phyloP scores from a whole-genome alignment of 345 rosid genomes.

The Populus deltoides region DNA sequence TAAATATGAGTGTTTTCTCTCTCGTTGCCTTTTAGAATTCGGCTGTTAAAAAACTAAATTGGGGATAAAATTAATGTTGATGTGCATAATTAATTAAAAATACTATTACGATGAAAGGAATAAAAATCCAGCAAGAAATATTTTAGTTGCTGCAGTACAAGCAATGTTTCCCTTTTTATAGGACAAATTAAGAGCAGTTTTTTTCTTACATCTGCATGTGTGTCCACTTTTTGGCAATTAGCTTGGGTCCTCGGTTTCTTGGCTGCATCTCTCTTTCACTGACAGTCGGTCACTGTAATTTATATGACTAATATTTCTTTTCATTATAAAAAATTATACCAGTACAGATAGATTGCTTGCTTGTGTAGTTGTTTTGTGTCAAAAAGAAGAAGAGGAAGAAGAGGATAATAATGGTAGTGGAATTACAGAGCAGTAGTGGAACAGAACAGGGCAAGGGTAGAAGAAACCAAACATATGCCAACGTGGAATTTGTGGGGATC shows the following conservation, averaged over 20 bases:
- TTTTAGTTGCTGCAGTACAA: not conserved
- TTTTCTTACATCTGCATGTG: conserved; percentile 41
- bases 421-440: conserved; percentile 19
- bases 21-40: no score
- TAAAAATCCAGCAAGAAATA: no score
- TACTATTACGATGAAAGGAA: no score
- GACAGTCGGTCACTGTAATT: conserved; percentile 9
- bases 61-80: no score
- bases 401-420: conserved; percentile 29
- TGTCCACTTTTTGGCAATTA: conserved; percentile 61
- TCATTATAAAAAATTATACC: not conserved
- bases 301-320: not conserved
- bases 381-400: conserved; percentile 16
- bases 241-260: conserved; percentile 45
- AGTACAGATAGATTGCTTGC: not conserved
- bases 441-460: conserved; percentile 14
- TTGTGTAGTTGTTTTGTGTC: conserved; percentile 1
- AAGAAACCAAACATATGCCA: conserved; percentile 27
- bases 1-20: no score
- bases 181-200: not conserved
- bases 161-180: not conserved
- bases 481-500: conserved; percentile 49
- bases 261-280: conserved; percentile 22
- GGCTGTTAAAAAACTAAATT: no score
- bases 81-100: no score